These are phyloP conservation scores for Colletotrichum karsti DNA, from an alignment of 2,329 filamentous ascomycete genomes.

Conservation along the genomic window DNA sequence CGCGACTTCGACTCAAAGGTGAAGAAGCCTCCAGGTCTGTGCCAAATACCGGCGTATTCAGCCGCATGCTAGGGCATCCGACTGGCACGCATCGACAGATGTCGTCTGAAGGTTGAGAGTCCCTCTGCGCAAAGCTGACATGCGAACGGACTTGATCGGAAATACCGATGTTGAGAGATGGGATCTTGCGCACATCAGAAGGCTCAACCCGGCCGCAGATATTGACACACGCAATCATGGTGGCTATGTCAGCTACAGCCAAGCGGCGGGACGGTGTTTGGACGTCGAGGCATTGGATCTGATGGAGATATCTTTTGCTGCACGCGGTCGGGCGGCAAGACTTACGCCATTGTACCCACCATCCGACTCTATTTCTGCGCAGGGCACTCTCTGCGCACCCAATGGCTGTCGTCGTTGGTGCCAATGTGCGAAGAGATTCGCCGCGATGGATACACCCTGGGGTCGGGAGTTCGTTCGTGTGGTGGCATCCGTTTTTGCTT, in stretches of 20 bases:
- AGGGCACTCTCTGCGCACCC: conserved; percentile 4
- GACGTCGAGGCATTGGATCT: neutral
- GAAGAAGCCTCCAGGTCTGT: conserved; percentile 1
- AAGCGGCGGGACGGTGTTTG: conserved; percentile 2
- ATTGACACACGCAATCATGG: conserved; percentile 22
- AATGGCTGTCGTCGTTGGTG: neutral
- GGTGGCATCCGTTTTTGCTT: neutral
- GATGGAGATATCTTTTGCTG: neutral
- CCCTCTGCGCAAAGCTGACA: neutral
- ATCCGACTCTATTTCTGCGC: conserved; percentile 16
- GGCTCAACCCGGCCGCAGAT: neutral
- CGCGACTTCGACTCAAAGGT: neutral
- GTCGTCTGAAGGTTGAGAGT: neutral
- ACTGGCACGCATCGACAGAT: conserved; percentile 9
- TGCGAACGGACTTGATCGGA: neutral
- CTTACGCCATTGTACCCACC: conserved; percentile 25
- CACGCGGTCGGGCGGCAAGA: conserved; percentile 10
- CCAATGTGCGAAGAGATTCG: neutral
- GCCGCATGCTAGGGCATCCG: conserved; percentile 18
- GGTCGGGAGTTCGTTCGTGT: neutral
- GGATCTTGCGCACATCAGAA: neutral
- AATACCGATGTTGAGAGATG: neutral
- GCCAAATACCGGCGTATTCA: conserved; percentile 8
- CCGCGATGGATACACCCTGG: neutral
- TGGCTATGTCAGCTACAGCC: conserved; percentile 25